Evolutionary conservation across 2,329 filamentous ascomycete species (phyloP), one percentile per base, ranked within the genome.

Genomic region (Sporothrix luriei): DNA sequence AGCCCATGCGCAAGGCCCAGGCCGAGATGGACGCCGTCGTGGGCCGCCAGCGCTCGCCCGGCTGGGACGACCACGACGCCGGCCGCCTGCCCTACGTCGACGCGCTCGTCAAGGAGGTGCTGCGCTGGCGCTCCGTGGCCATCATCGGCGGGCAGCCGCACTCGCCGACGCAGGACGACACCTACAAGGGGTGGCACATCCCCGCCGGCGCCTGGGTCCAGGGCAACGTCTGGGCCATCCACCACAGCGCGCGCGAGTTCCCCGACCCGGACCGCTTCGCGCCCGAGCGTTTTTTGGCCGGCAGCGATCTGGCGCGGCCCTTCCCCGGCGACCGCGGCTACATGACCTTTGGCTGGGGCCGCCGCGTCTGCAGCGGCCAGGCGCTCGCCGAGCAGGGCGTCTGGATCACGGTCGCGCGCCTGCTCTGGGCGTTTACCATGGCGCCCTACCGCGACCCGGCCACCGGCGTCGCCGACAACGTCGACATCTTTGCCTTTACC

Each of bases 351-450:
- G 84, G 85, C 33, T 87, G 84, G 82, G 85, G 85, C 7, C 80
- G 85, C 3, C 76, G 85, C 6, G 82, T 85, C 3, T 87, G 85
- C 75, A 82, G 81, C 57, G 85, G 85, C 0, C 81, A 85, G 74
- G 83, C 80, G 2, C 77, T 89, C 21, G 86, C 86, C 1, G 86
- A 89, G 76, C 84, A 87, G 74, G 85, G 86, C 6, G 85, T 85
- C 0, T 88, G 85, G 81, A 82, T 88, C 73, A 86, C 83, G 0
- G 80, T 88, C 57, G 84, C 84, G 10, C 78, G 86, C 16, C 74
- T 88, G 38, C 78, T 89, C 7, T 88, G 87, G 85, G 85, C 80
- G 0, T 89, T 88, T 74, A 79, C 80, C 68, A 83, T 88, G 69
- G 74, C 76, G 71, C 81, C 79, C 74, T 78, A 79, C 70, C 75